Evolutionary conservation across 352 stramenopile genomes (phyloP), one percentile per base, ranked within the genome.

Genomic region (Phytophthora pinifolia): DNA sequence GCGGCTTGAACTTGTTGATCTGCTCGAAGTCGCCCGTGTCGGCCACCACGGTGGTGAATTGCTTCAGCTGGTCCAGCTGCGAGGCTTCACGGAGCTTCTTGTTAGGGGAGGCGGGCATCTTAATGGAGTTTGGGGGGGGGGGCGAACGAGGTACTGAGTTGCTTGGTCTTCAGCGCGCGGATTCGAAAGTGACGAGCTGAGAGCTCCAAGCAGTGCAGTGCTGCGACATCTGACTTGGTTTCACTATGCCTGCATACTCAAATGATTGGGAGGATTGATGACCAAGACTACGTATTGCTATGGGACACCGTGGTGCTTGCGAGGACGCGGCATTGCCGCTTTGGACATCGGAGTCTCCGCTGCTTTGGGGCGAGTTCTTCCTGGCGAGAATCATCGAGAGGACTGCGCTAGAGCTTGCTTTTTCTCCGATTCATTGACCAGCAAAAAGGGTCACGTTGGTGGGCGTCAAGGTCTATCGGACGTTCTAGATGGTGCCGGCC

Each of bases 1-100:
- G 89, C 49, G 96, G 96, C 68, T 92, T 92, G 76, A 85, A 95
- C 73, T 94, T 94, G 66, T 87, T 84, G 50, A 94, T 96, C 57
- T 86, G 91, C 59, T 76, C 74, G 56, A 96, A 87, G 73, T 99
- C 97, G 41, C 97, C 97, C 46, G 97, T 99, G 79, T 99, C 97
- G 29, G 94, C 94, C 31, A 99, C 97, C 36, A 99, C 91, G 22
- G 95, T 98, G 25, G 97, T 99, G 52, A 98, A 83, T 67, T 97
- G 72, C 71, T 98, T 98, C 18, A 99, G 84, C 73, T 98, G 85
- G 61, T 98, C 95, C 29, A 98, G 81, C 63, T 95, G 85, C 64
- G 81, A 79, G 55, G 69, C 65, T 49, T 85, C 75, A 67, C 83
- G 83, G 17, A 79, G 34, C 69, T 89, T 92, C 79, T 92, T 92